Evolutionary conservation across 176 grass and related monocot genomes (phyloP), one percentile per base, ranked within the genome.

Genomic region (Oryza australiensis): DNA sequence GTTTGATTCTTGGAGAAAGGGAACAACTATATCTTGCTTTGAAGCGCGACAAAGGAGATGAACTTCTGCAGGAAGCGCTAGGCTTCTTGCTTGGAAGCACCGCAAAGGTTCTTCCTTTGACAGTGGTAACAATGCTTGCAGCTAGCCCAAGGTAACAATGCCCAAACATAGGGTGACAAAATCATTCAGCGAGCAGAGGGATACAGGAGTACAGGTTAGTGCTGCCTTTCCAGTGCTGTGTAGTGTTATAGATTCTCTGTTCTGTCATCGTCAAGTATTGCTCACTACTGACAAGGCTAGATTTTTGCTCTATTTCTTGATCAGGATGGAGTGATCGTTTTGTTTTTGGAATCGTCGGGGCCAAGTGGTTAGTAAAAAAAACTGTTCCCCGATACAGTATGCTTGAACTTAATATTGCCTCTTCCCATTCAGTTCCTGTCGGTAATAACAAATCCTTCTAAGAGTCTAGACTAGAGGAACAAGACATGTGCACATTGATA

Each of bases 51-150:
- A 59, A 28, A 53, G 23, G 6, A 9, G 45, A 43, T 29, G 14
- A 20, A 26, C 43, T 60, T 59, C 27, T 45, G 20, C 26, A 20
- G 48, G 20, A 43, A 38, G 12, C n/a, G 38, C 68, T 2, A 10
- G 27, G 24, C 42, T 74, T 22, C 20, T 87, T 72, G 22, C 74
- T 83, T 78, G 22, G 33, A 74, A 68, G 75, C 62, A 62, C 80
- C 28, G 68, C 75, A 15, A 67, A 35, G 60, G 22, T 32, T 69
- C n/a, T 27, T 28, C 33, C 45, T 59, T 84, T 62, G 22, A 43
- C 29, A 40, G 41, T 43, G 38, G 32, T 6, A 18, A 64, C 8
- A 29, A 76, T 62, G 22, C 16, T 40, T 67, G 77, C 62, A 48
- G 41, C 5, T 22, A 34, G 41, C 45, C 26, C 77, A 67, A 34